phyloP scores from a whole-genome alignment of 768 basidiomycete genomes.

The Boletus sensibilis region DNA sequence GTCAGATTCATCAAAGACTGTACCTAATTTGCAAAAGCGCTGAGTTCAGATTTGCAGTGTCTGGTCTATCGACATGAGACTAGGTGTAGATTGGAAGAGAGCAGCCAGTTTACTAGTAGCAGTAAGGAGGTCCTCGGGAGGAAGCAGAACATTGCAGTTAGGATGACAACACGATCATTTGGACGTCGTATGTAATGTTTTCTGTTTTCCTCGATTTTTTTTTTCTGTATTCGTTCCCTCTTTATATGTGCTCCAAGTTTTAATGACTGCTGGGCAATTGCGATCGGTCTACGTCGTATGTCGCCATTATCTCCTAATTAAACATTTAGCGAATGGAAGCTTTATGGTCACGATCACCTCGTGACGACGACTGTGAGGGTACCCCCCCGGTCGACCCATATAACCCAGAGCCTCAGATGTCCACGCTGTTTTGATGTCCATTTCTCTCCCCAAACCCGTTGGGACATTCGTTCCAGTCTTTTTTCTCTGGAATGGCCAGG shows the following conservation, averaged over 20 bases:
- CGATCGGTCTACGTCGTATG: background rate
- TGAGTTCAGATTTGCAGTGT: too few relatives aligned
- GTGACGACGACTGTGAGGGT: conserved; percentile 16
- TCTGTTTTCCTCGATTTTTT: background rate
- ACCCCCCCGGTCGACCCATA: conserved; percentile 5
- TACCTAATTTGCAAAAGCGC: too few relatives aligned
- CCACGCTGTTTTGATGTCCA: background rate
- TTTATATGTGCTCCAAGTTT: background rate
- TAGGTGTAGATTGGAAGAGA: too few relatives aligned
- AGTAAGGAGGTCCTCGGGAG: too few relatives aligned
- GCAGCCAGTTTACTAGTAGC: too few relatives aligned
- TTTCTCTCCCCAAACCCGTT: background rate
- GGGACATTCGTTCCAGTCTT: background rate
- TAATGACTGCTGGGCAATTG: background rate
- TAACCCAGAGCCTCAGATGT: background rate
- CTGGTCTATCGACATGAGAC: too few relatives aligned
- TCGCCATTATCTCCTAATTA: background rate
- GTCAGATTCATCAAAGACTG: too few relatives aligned
- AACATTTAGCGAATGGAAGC: background rate
- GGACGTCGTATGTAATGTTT: background rate
- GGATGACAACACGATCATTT: too few relatives aligned
- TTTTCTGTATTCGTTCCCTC: background rate
- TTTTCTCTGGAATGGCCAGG: background rate
- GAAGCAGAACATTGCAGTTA: too few relatives aligned
- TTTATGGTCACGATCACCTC: background rate